Base-by-base conservation (phyloP, 768 basidiomycete species). In the Flagelloscypha sp. region DNA sequence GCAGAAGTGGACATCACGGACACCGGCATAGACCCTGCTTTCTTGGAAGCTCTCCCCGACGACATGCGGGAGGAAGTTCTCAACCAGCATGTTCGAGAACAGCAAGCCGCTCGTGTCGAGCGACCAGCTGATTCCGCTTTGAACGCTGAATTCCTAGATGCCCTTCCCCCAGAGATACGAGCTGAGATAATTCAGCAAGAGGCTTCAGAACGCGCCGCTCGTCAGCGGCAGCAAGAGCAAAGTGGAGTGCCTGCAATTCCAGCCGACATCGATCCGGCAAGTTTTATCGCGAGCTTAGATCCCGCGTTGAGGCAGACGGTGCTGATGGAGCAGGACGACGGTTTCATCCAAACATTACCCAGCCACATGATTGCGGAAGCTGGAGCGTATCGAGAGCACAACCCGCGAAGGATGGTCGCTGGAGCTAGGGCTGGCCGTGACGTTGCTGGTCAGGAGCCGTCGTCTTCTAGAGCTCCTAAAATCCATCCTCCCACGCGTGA, bases 31-130 rank as follows among this genome's bases (percentile, higher is more conserved):
- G 95, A 99, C 54, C 89, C 93, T 2, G 92, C 89, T 5, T 99
- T 99, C 72, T 65, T 99, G 38, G 92, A 97, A 60, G 95, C 95
- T 17, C 63, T 99, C 7, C 95, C 95, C 0, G 95, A 99, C 52
- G 94, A 98, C 46, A 98, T 99, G 84, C 78, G 95, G 33, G 94
- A 95, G 53, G 95, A 99, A 53, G 90, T 99, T 23, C 70, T 99
- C 35, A 92, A 93, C 49, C 95, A 99, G 52, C 94, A 99, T 52
- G 79, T 97, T 47, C 81, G 92, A 7, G 95, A 98, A 48, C 87
- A 82, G 41, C 79, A 83, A 25, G 79, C 85, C 8, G 78, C 88
- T 4, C 68, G 78, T 50, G 64, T 79, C 37, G 83, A 83, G 54
- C 70, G 75, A 30, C 84, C 76, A 22, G 66, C 74, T 12, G 89